Evolutionary conservation across 768 basidiomycete species (phyloP).

Genomic region (Porphyrellus cyaneotinctus): DNA sequence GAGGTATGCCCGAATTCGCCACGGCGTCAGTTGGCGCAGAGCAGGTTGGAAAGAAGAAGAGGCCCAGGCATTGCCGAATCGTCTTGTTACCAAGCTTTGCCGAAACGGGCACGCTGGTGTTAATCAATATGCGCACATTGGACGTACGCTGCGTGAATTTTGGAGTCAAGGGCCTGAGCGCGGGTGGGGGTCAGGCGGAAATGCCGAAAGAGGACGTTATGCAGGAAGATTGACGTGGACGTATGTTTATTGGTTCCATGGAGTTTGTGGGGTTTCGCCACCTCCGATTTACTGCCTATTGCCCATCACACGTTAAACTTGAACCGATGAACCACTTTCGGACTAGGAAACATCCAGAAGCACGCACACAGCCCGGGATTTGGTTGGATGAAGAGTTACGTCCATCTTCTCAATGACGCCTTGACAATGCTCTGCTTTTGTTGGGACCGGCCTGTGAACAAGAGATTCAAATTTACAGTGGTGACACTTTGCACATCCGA

Average conservation of each 20-base stretch:
- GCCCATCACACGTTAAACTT: background rate
- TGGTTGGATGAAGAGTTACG: background rate
- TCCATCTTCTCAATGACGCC: background rate
- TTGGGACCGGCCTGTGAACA: background rate
- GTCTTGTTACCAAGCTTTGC: slow-evolving; percentile 80
- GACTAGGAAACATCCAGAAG: background rate
- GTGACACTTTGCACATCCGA: no score
- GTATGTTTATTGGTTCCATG: background rate
- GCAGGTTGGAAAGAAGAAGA: slow-evolving; percentile 26
- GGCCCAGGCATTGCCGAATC: slow-evolving; percentile 53
- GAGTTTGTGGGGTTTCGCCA: background rate
- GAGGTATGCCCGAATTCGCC: slow-evolving; percentile 80
- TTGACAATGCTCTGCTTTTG: background rate
- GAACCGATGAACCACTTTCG: background rate
- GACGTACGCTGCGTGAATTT: slow-evolving; percentile 63
- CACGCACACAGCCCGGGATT: no score
- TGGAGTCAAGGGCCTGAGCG: slow-evolving; percentile 38
- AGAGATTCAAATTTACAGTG: no score
- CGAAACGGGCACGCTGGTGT: slow-evolving; percentile 69
- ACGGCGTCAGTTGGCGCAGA: slow-evolving; percentile 59
- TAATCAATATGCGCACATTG: slow-evolving; percentile 77
- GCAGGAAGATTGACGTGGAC: slow-evolving; percentile 21
- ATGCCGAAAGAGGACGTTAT: slow-evolving; percentile 15
- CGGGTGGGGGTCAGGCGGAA: slow-evolving; percentile 13
- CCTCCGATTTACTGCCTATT: background rate